Evolutionary conservation across 768 basidiomycete genomes (phyloP), one percentile per base, ranked within the genome.

Genomic region (Russula virescens): DNA sequence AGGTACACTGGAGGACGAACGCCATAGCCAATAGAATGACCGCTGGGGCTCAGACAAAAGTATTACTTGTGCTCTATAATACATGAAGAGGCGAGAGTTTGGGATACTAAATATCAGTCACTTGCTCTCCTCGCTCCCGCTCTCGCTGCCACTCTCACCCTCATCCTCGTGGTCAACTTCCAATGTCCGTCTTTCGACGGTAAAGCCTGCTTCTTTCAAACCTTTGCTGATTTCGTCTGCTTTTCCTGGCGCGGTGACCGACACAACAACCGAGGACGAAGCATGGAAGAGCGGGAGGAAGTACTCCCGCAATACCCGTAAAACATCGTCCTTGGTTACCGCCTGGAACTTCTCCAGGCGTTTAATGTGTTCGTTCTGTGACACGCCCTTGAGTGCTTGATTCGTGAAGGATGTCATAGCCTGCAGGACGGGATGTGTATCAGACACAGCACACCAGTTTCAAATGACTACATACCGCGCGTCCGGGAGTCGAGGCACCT

Each of bases 211-310:
- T 21, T 74, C 75, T 34, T 74, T 76, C 61, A 98, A 77, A 5
- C 83, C 84, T 51, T 83, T 77, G 25, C 79, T 80, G 57, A 95
- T 86, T 64, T 87, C 82, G 23, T 86, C 84, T 0, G 83, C 81
- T 71, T 95, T 94, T 10, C 85, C 83, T 23, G 93, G 88, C 7
- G 92, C 84, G 21, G 91, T 91, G 25, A 94, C 88, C 19, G 91
- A 86, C 16, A 91, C 86, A 0, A 86, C 89, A 34, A 91, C 81
- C 11, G 92, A 93, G 0, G 86, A 81, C 3, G 80, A 77, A 0
- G 94, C 73, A 65, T 86, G 80, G 75, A 99, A 98, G 51, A 98
- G 76, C 0, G 95, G 92, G 34, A 94, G 72, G 76, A 97, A 84
- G 73, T 94, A 86, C 61, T 80, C 86, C 66, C 79, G 74, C 62